These are phyloP conservation scores for Berkeleyomyces basicola DNA, from an alignment of 2,329 filamentous ascomycete genomes.

Conservation along the genomic window DNA sequence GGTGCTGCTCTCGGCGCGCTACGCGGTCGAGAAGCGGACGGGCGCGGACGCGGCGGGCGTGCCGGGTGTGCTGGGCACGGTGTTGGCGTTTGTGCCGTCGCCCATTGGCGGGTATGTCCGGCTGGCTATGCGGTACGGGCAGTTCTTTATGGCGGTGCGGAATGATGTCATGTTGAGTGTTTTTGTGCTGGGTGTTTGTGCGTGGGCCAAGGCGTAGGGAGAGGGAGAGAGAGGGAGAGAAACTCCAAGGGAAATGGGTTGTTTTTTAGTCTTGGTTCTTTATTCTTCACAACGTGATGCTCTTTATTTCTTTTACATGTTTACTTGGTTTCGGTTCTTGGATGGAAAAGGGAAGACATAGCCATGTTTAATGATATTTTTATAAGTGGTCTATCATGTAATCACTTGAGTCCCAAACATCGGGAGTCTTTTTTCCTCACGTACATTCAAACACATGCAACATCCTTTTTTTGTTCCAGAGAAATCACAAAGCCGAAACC, in stretches of 20 bases:
- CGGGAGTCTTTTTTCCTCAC: too few species aligned
- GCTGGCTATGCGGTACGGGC: slow-evolving; percentile 45
- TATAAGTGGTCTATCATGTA: too few species aligned
- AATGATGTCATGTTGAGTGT: slow-evolving; percentile 59
- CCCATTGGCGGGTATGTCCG: slow-evolving; percentile 45
- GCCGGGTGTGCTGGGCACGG: slow-evolving; percentile 37
- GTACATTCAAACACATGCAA: too few species aligned
- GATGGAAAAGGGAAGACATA: too few species aligned
- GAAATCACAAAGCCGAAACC: too few species aligned
- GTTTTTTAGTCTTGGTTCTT: neutral
- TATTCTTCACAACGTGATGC: neutral
- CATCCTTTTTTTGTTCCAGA: too few species aligned
- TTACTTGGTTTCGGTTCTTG: neutral
- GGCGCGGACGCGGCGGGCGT: slow-evolving; percentile 19
- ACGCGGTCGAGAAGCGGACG: slow-evolving; percentile 41
- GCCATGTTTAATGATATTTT: too few species aligned
- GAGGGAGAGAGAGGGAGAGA: neutral
- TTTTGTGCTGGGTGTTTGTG: slow-evolving; percentile 51
- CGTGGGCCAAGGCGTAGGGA: slow-evolving; percentile 25
- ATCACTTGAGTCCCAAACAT: too few species aligned
- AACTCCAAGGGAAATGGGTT: too few species aligned
- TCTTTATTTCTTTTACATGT: neutral
- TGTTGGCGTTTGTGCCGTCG: slow-evolving; percentile 48
- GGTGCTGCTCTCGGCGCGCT: slow-evolving; percentile 52
- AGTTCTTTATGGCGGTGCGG: slow-evolving; percentile 56